A percentile compares a stretch with the other conserved stretches of the same genome.
Conservation (phyloP, 805 yeast species). For the Candida orba region DNA sequence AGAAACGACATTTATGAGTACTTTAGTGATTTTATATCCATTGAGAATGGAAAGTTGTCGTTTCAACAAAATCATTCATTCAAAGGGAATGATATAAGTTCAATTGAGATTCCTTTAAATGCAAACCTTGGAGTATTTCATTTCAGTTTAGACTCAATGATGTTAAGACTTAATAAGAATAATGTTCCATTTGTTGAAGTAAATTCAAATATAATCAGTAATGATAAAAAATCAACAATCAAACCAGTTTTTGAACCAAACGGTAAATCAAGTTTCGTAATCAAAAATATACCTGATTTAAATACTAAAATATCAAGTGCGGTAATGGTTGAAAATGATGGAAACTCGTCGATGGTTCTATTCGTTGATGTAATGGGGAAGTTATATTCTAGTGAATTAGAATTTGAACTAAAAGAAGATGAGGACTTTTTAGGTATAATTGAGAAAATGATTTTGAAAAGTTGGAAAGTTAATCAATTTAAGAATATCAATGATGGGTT, state of each 20-base stretch:
- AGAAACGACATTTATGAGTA: constrained; percentile 6
- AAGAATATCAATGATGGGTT: neutral
- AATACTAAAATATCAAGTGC: constrained; percentile 3
- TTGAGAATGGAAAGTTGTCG: neutral
- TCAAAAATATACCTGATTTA: neutral
- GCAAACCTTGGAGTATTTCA: constrained; percentile 2
- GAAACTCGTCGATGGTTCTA: neutral
- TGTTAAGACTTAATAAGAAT: neutral
- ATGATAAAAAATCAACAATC: constrained; percentile 5
- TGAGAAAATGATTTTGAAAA: constrained; percentile 1
- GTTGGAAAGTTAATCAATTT: constrained; percentile 5
- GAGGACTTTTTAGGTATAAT: constrained; percentile 1
- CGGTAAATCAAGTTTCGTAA: neutral
- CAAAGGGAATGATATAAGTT: neutral
- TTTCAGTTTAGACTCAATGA: neutral
- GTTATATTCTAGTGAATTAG: neutral
- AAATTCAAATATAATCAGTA: neutral
- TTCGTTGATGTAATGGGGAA: constrained; percentile 1
- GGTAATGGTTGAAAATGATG: neutral
- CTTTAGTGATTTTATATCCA: neutral
- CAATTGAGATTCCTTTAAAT: neutral
- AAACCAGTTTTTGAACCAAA: neutral
- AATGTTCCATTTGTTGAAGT: neutral
- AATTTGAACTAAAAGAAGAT: neutral
- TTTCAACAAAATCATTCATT: neutral